Evolutionary conservation across 306 rosid species (phyloP), one percentile per base, ranked within the genome.

Genomic region (Quercus aquifolioides): DNA sequence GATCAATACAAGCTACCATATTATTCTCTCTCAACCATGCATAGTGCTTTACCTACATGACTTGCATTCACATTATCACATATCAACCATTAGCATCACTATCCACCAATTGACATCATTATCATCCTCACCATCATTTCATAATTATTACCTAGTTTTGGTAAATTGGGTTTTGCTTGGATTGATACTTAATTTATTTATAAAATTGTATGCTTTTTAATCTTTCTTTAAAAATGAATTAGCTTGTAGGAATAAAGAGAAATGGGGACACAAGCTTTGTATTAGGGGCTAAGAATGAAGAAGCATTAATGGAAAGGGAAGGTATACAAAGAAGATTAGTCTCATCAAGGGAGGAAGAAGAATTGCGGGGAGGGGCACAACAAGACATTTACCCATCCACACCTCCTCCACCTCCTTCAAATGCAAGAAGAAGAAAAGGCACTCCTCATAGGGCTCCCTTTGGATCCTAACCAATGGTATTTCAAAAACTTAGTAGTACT

Each of bases 381-480:
- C 89, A 93, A 87, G 92, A 84, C 80, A 87, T 91, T 74, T 88
- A 88, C 58, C 92, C 90, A 38, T 65, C 89, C 88, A 93, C 94
- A 78, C 94, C 92, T 80, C 82, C 92, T 76, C 93, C 93, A 73
- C 97, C 91, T 81, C 57, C 97, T 84, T 91, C 98, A 54, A 86
- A 80, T 28, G 80, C 92, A 84, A 90, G 99, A 56, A 92, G 99
- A 90, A 94, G 99, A 78, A 94, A 94, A 90, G 99, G 99, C 74
- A 91, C 92, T 80, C 99, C 99, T 80, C 97, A 84, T 55, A 88
- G 99, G 77, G 99, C 99, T 69, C 99, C 99, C 71, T 90, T 94
- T 84, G 90, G 88, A 65, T 81, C 92, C 76, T 94, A 86, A 84
- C 69, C n/a, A 71, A 75, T 54, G 9, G 51, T 28, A 65, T 77